Evolutionary conservation across 768 basidiomycete genomes (phyloP).

Genomic region (Punctularia strigosozonata): DNA sequence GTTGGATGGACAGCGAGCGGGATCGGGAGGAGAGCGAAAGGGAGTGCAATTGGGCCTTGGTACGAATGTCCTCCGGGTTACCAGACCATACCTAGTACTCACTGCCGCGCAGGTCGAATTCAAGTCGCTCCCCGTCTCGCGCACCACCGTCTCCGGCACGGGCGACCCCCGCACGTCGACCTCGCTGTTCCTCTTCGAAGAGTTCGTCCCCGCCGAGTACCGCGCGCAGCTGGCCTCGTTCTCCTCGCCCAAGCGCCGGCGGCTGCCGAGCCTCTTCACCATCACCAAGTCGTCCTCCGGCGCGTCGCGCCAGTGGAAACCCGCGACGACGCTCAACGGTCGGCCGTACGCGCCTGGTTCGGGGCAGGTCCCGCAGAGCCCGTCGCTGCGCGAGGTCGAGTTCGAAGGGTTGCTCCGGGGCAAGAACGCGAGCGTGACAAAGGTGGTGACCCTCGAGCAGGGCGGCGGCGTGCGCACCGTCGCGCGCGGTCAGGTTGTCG

Average conservation of each 20-base stretch:
- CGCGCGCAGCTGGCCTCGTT: slow-evolving; percentile 57
- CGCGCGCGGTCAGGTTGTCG: not conserved
- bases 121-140: slow-evolving; percentile 52
- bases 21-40: slow-evolving; percentile 66
- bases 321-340: slow-evolving; percentile 70
- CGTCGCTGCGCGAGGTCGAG: slow-evolving; percentile 54
- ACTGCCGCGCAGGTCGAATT: slow-evolving; percentile 58
- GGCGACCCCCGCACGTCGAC: slow-evolving; percentile 63
- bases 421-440: slow-evolving; percentile 27
- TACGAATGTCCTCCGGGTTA: slow-evolving; percentile 24
- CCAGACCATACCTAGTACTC: not conserved
- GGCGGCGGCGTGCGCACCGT: slow-evolving; percentile 3
- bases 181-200: slow-evolving; percentile 79
- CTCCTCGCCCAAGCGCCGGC: slow-evolving; percentile 37
- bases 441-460: slow-evolving; percentile 22
- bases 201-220: slow-evolving; percentile 86
- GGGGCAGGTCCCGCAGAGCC: slow-evolving; percentile 42
- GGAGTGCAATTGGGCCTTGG: slow-evolving; percentile 90
- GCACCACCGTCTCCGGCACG: slow-evolving; percentile 15
- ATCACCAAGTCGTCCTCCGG: slow-evolving; percentile 17
- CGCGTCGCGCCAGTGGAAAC: slow-evolving; percentile 59
- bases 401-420: slow-evolving; percentile 66
- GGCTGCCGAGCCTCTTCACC: slow-evolving; percentile 60
- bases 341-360: slow-evolving; percentile 59
- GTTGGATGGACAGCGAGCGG: slow-evolving; percentile 74